Percentiles rank a stretch among this genome's conserved stretches.
Conservation (phyloP, 2,329 filamentous ascomycete genomes). For the Fusarium albidum region DNA sequence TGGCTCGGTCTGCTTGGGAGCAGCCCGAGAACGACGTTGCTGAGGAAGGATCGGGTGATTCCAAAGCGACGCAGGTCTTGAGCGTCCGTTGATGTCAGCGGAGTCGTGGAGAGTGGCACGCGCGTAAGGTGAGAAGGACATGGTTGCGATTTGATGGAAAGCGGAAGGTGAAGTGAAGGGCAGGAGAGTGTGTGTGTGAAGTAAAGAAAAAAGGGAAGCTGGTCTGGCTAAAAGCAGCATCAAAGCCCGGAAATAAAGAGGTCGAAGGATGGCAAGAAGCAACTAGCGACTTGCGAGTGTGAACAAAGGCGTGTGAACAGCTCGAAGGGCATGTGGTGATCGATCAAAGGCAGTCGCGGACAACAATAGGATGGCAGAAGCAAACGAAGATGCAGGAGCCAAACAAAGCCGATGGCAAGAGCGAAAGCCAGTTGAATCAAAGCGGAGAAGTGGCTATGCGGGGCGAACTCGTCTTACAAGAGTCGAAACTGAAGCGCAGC, state of each 20-base stretch:
- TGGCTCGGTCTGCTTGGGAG: conserved; percentile 6
- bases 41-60: conserved; percentile 8
- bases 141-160: not conserved
- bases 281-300: not conserved
- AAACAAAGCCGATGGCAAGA: conserved; percentile 8
- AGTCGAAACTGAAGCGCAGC: conserved; percentile 4
- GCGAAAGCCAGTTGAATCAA: conserved; percentile 9
- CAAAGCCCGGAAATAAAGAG: not conserved
- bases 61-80: conserved; percentile 14
- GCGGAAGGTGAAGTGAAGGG: conserved; percentile 5
- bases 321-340: conserved; percentile 1
- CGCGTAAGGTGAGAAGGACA: conserved; percentile 18
- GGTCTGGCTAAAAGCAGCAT: conserved; percentile 10
- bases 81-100: conserved; percentile 20
- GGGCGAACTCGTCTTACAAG: conserved; percentile 16
- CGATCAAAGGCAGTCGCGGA: not conserved
- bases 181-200: not conserved
- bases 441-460: not conserved
- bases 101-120: conserved; percentile 13
- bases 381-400: conserved; percentile 19
- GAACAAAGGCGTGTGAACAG: conserved; percentile 5
- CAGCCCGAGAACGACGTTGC: conserved; percentile 14
- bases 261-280: not conserved
- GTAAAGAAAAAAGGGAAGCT: conserved; percentile 5
- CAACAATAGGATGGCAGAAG: conserved; percentile 7